Percentiles rank a stretch among this genome's conserved stretches.
These are phyloP conservation scores for Trichothecium sympodiale DNA, from an alignment of 2,329 filamentous ascomycete genomes.

Conservation along the genomic window DNA sequence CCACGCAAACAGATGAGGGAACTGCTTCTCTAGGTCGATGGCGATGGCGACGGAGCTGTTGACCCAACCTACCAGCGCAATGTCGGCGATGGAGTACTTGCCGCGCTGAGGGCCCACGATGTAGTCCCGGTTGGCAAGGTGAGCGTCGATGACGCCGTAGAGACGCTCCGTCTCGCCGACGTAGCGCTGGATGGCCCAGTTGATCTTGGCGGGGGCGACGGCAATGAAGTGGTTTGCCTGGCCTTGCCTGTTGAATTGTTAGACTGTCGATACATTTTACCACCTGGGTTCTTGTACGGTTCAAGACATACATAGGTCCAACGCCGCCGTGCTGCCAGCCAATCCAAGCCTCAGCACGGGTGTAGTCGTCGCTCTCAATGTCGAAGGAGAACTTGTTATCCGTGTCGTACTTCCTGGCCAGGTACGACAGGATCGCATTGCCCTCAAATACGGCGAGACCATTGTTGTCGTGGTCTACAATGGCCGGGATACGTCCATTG, in stretches of 20 bases:
- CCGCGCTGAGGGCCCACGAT: constrained; percentile 41
- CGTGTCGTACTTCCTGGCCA: constrained; percentile 60
- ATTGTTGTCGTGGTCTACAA: constrained; percentile 54
- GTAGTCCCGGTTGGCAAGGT: constrained; percentile 42
- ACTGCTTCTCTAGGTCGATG: constrained; percentile 41
- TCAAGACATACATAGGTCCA: constrained; percentile 44
- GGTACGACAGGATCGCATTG: constrained; percentile 61
- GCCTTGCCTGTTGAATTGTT: constrained; percentile 44
- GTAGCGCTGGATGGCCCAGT: constrained; percentile 64
- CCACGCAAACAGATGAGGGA: constrained; percentile 65
- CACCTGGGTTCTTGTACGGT: no score
- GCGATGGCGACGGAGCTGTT: constrained; percentile 28
- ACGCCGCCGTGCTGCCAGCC: constrained; percentile 66
- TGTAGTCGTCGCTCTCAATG: constrained; percentile 25
- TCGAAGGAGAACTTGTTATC: constrained; percentile 31
- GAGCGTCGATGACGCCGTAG: constrained; percentile 60
- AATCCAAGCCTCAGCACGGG: constrained; percentile 37
- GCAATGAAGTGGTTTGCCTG: constrained; percentile 65
- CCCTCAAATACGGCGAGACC: constrained; percentile 62
- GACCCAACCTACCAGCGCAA: constrained; percentile 62
- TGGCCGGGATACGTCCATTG: constrained; percentile 55
- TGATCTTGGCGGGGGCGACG: constrained; percentile 56
- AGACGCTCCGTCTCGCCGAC: constrained; percentile 64
- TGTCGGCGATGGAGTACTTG: constrained; percentile 59
- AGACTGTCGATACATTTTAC: no score